These are phyloP conservation scores for Endocarpon pusillum DNA, from an alignment of 495 filamentous ascomycete species.

Conservation along the genomic window DNA sequence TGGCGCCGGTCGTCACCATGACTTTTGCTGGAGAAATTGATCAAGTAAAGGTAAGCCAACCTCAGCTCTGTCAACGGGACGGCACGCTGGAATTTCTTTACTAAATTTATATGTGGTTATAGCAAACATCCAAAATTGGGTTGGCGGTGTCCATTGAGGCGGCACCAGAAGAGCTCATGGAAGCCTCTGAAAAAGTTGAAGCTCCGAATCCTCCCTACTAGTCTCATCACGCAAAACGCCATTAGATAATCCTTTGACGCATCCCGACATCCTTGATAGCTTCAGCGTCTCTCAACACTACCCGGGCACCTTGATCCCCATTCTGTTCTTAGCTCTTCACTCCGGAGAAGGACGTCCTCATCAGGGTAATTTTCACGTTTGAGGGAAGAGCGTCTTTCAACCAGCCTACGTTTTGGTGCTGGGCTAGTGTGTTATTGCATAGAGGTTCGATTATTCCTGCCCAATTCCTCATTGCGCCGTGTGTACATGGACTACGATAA, in stretches of 20 bases:
- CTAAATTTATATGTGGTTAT: conserved; percentile 13
- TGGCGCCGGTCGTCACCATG: conserved; percentile 75
- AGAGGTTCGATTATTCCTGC: too few species aligned
- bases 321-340: conserved; percentile 34
- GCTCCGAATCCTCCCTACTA: conserved; percentile 15
- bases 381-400: too few species aligned
- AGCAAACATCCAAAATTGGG: conserved; percentile 93
- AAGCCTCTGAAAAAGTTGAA: conserved; percentile 61
- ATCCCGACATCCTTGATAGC: conserved; percentile 4
- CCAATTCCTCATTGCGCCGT: too few species aligned
- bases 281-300: neutral
- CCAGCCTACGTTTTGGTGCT: too few species aligned
- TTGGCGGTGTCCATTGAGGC: conserved; percentile 89
- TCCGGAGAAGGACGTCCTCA: conserved; percentile 11
- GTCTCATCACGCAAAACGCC: conserved; percentile 1
- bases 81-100: conserved; percentile 11
- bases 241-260: too few species aligned
- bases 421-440: too few species aligned
- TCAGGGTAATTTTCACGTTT: too few species aligned
- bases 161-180: conserved; percentile 75
- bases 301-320: conserved; percentile 15
- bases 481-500: too few species aligned
- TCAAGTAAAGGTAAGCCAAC: conserved; percentile 63
- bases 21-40: conserved; percentile 97
- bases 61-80: conserved; percentile 1